A percentile compares a stretch with the other conserved stretches of the same genome.
These are phyloP conservation scores for Ophiocordyceps unilateralis DNA, from an alignment of 2,329 filamentous ascomycete species.

Conservation along the genomic window DNA sequence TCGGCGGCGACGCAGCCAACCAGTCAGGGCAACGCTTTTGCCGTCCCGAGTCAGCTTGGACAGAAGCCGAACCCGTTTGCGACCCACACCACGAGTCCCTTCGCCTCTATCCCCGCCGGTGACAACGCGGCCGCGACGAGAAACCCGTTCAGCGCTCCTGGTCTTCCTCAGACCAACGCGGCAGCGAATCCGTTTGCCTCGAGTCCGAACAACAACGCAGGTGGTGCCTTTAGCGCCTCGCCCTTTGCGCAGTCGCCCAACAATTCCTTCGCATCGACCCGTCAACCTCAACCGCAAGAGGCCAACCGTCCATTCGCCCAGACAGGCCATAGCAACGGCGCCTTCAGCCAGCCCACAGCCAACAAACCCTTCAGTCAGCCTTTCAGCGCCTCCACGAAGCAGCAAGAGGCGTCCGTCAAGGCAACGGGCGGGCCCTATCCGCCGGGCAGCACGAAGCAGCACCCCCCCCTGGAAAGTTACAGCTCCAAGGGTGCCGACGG, in stretches of 20 bases:
- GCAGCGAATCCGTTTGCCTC: conserved; percentile 8
- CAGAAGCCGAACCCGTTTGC: conserved; percentile 21
- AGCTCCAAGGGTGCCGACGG: conserved; percentile 23
- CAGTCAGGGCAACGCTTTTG: conserved; percentile 11
- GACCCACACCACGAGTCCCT: conserved; percentile 7
- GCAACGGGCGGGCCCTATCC: conserved; percentile 21
- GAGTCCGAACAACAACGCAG: background rate
- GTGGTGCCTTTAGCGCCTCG: background rate
- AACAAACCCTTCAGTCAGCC: conserved; percentile 5
- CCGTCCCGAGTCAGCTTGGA: conserved; percentile 18
- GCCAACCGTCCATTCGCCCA: conserved; percentile 12
- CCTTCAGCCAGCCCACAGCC: conserved; percentile 3
- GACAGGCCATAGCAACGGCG: background rate
- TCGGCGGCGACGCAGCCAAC: conserved; percentile 15
- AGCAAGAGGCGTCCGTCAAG: conserved; percentile 3
- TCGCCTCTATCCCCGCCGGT: conserved; percentile 6
- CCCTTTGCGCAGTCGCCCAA: conserved; percentile 11
- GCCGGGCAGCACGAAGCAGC: conserved; percentile 24
- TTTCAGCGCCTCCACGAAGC: conserved; percentile 7
- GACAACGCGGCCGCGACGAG: conserved; percentile 4
- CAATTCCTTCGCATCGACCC: conserved; percentile 11
- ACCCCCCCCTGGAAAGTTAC: conserved; percentile 27
- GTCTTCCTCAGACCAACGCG: conserved; percentile 2
- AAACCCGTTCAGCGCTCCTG: conserved; percentile 13
- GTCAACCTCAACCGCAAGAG: conserved; percentile 5